Evolutionary conservation across 2,329 filamentous ascomycete species (phyloP).

Genomic region (Verticillium isaacii): DNA sequence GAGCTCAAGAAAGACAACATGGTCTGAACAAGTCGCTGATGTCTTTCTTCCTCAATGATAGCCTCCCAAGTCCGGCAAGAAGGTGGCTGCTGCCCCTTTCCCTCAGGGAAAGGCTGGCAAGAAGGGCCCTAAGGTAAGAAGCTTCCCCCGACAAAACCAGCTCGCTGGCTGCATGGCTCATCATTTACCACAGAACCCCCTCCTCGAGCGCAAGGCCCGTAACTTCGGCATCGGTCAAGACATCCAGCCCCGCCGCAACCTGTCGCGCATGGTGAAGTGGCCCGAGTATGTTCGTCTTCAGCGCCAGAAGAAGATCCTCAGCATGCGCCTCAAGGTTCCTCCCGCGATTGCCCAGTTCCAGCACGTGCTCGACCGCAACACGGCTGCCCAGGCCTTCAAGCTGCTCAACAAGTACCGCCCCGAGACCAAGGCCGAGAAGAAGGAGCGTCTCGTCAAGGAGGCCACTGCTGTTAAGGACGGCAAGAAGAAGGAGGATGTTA

Average conservation of each 20-base stretch:
- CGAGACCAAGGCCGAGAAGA: slow-evolving; percentile 99
- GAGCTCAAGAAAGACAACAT: slow-evolving; percentile 83
- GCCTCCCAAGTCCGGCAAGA: slow-evolving; percentile 98
- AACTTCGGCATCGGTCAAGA: slow-evolving; percentile 99
- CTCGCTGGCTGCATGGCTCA: slow-evolving; percentile 12
- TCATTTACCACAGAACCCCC: slow-evolving; percentile 70
- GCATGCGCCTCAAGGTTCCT: slow-evolving; percentile 97
- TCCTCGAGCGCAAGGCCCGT: slow-evolving; percentile 94
- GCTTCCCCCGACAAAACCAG: neutral
- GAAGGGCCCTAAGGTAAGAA: slow-evolving; percentile 93
- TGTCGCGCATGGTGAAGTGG: slow-evolving; percentile 99
- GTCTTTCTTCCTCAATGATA: slow-evolving; percentile 99
- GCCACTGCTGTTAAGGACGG: slow-evolving; percentile 96
- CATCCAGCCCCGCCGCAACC: slow-evolving; percentile 93
- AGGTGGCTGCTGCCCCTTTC: slow-evolving; percentile 95
- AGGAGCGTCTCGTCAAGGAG: slow-evolving; percentile 98
- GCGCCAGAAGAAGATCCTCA: slow-evolving; percentile 90
- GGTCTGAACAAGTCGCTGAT: slow-evolving; percentile 85
- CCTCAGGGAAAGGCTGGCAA: slow-evolving; percentile 90
- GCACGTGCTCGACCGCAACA: slow-evolving; percentile 94
- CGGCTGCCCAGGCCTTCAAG: slow-evolving; percentile 96
- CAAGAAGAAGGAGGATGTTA: slow-evolving; percentile 99
- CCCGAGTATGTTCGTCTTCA: slow-evolving; percentile 98
- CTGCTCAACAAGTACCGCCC: slow-evolving; percentile 99
- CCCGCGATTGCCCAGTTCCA: slow-evolving; percentile 97